Percentiles rank a stretch among this genome's conserved stretches.
These are phyloP conservation scores for Saccharomycopsis sp. DNA, from an alignment of 805 yeast genomes.

Conservation along the genomic window DNA sequence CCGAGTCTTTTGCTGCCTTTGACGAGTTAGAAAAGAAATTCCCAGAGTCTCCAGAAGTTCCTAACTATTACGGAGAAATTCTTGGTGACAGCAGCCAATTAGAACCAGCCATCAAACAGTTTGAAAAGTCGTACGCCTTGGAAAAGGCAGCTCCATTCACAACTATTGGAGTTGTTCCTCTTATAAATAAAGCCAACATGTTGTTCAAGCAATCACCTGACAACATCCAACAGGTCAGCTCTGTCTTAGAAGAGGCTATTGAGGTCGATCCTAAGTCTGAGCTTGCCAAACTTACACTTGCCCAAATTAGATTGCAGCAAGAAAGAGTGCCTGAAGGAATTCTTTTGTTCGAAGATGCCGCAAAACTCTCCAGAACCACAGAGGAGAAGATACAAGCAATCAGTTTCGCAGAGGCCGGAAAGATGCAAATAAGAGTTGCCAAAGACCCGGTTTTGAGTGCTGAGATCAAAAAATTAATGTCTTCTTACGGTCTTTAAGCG, in stretches of 20 bases:
- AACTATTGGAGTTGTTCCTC: conserved; percentile 82
- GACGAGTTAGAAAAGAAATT: conserved; percentile 63
- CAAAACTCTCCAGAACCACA: conserved; percentile 72
- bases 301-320: conserved; percentile 81
- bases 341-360: conserved; percentile 72
- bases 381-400: conserved; percentile 89
- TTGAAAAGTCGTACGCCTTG: conserved; percentile 77
- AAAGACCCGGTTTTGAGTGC: conserved; percentile 58
- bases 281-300: conserved; percentile 82
- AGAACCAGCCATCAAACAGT: conserved; percentile 69
- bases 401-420: conserved; percentile 87
- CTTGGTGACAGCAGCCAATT: conserved; percentile 74
- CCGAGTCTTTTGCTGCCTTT: conserved; percentile 59
- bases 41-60: conserved; percentile 86
- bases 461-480: conserved; percentile 57
- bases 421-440: conserved; percentile 75
- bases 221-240: conserved; percentile 51
- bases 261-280: conserved; percentile 84
- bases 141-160: conserved; percentile 64
- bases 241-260: conserved; percentile 66
- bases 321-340: conserved; percentile 81
- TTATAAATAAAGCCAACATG: conserved; percentile 81
- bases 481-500: conserved; percentile 27
- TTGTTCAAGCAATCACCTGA: conserved; percentile 47
- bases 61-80: conserved; percentile 93